Percentiles rank a stretch among this genome's conserved stretches.
These are phyloP conservation scores for Botrytis fabae DNA, from an alignment of 2,329 filamentous ascomycete genomes.

Conservation along the genomic window DNA sequence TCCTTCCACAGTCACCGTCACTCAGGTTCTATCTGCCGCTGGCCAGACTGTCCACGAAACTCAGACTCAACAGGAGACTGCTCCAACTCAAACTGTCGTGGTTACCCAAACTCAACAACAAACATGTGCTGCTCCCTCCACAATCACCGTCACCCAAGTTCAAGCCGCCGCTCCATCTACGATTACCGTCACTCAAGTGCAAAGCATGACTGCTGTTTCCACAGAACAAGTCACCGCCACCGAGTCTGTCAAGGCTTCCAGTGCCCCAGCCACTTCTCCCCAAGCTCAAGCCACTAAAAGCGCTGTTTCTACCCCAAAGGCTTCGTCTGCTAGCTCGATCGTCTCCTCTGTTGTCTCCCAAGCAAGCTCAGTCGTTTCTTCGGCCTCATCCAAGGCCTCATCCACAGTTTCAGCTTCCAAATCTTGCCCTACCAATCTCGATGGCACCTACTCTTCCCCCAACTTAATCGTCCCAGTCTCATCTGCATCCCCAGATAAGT, in stretches of 20 bases:
- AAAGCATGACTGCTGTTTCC: constrained; percentile 1
- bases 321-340: background rate
- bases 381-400: background rate
- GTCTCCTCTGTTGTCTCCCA: background rate
- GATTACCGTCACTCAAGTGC: background rate
- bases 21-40: background rate
- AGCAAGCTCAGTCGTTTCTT: background rate
- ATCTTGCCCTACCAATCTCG: constrained; percentile 25
- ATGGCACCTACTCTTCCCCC: constrained; percentile 54
- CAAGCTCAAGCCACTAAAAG: background rate
- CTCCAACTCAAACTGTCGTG: background rate
- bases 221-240: background rate
- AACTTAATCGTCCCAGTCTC: constrained; percentile 64
- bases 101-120: background rate
- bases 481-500: constrained; percentile 51
- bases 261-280: background rate
- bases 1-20: background rate
- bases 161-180: background rate
- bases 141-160: background rate
- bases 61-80: background rate
- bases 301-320: background rate
- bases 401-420: background rate
- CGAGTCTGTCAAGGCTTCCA: background rate
- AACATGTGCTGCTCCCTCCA: background rate
- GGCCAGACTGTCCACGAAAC: background rate